Evolutionary conservation across 148 eudicot genomes (phyloP).

Genomic region (Chenopodium suecicum): DNA sequence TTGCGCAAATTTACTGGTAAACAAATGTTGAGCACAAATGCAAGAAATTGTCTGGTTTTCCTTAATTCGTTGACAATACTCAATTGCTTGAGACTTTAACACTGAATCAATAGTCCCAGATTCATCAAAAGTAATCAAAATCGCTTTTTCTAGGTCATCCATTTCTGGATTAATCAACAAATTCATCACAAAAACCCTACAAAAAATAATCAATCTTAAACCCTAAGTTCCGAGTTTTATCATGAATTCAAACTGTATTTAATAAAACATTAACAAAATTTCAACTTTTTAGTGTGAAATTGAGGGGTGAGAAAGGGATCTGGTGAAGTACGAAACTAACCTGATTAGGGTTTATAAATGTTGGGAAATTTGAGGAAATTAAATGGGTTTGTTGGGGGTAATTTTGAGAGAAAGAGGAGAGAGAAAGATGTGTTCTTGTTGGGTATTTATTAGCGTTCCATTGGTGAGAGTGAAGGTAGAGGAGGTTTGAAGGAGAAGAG

Average conservation of each 20-base stretch:
- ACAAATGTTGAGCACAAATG: constrained; percentile 66
- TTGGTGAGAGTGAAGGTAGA: neutral
- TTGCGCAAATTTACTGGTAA: constrained; percentile 48
- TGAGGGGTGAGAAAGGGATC: constrained; percentile 11
- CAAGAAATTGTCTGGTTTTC: constrained; percentile 59
- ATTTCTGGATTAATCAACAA: constrained; percentile 31
- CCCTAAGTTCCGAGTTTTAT: neutral
- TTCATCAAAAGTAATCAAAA: constrained; percentile 82
- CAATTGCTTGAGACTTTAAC: constrained; percentile 74
- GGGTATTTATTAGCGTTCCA: neutral
- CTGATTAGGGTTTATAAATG: constrained; percentile 9
- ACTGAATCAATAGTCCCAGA: constrained; percentile 56
- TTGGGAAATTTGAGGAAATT: neutral
- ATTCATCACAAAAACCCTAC: neutral
- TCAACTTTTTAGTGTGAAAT: neutral
- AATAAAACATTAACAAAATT: neutral
- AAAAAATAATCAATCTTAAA: neutral
- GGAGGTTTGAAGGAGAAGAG: neutral
- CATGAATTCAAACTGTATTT: neutral
- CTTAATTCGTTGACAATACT: constrained; percentile 69
- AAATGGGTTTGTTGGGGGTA: no score
- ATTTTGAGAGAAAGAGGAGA: neutral
- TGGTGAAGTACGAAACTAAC: constrained; percentile 2
- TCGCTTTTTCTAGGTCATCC: constrained; percentile 95
- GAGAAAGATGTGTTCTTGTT: no score